Evolutionary conservation across 305 asterid genomes (phyloP).

Genomic region (Caryopteris hybrid): DNA sequence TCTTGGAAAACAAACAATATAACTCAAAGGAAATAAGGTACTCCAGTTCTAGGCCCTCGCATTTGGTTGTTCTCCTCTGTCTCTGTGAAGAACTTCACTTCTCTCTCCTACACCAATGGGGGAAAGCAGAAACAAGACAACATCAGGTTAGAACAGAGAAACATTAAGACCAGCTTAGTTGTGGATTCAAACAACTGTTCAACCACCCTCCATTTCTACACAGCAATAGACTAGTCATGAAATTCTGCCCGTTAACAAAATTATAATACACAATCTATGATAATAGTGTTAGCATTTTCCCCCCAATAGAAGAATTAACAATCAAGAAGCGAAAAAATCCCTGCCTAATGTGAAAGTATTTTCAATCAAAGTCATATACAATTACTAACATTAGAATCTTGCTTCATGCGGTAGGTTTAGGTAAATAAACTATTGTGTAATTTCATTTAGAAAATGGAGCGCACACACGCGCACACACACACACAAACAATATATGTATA

Average conservation of each 20-base stretch:
- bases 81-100: constrained; percentile 97
- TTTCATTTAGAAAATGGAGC: not conserved
- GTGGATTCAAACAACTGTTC: not conserved
- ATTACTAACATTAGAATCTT: not conserved
- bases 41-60: constrained; percentile 99
- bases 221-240: not conserved
- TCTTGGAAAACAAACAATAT: not conserved
- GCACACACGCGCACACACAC: too few relatives aligned
- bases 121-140: not conserved
- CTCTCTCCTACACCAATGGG: constrained; percentile 59
- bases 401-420: not conserved
- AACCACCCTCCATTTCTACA: not conserved
- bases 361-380: not conserved
- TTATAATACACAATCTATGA: not conserved
- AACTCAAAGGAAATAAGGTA: constrained; percentile 79
- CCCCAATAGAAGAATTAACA: not conserved
- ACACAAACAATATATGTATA: too few relatives aligned
- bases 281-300: not conserved
- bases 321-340: not conserved
- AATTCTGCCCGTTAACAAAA: not conserved
- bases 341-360: not conserved
- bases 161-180: not conserved
- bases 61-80: constrained; percentile 99
- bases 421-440: not conserved
- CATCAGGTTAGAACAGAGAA: not conserved